Conservation (phyloP, 1,139 yeast species). For the Arxiozyma telluris region DNA sequence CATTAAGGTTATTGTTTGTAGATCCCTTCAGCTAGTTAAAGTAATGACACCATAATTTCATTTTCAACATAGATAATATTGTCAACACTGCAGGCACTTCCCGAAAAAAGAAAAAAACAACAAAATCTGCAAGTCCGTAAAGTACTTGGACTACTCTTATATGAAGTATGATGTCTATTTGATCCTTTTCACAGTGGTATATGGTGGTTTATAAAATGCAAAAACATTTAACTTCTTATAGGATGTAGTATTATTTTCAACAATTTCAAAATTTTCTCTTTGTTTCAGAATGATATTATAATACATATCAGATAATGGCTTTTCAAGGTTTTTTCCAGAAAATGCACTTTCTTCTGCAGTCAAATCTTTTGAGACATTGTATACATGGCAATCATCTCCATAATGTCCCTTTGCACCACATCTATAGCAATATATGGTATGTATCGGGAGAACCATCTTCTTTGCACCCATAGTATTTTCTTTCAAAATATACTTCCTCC, state of each 20-base stretch:
- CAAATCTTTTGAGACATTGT: conserved; percentile 37
- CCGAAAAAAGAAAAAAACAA: too few species aligned
- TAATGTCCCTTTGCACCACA: conserved; percentile 71
- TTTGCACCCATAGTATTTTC: conserved; percentile 18
- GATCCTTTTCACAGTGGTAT: conserved; percentile 1
- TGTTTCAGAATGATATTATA: conserved; percentile 31
- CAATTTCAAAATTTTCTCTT: conserved; percentile 6
- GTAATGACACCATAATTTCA: too few species aligned
- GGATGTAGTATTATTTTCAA: neutral
- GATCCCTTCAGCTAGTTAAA: too few species aligned
- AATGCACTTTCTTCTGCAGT: conserved; percentile 63
- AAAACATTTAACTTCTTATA: conserved; percentile 6
- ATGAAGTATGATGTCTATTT: neutral
- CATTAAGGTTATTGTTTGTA: too few species aligned
- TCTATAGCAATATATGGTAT: conserved; percentile 60
- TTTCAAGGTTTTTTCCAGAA: conserved; percentile 63
- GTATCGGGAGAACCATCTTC: conserved; percentile 31
- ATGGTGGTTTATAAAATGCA: conserved; percentile 14
- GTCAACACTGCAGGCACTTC: neutral
- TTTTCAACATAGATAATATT: too few species aligned
- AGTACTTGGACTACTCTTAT: neutral
- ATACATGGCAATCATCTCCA: conserved; percentile 71
- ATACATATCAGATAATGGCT: conserved; percentile 43
- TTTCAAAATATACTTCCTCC: conserved; percentile 64
- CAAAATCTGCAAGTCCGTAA: neutral